Base-by-base conservation (phyloP, 257 asterid species). In the Solanum rostratum region DNA sequence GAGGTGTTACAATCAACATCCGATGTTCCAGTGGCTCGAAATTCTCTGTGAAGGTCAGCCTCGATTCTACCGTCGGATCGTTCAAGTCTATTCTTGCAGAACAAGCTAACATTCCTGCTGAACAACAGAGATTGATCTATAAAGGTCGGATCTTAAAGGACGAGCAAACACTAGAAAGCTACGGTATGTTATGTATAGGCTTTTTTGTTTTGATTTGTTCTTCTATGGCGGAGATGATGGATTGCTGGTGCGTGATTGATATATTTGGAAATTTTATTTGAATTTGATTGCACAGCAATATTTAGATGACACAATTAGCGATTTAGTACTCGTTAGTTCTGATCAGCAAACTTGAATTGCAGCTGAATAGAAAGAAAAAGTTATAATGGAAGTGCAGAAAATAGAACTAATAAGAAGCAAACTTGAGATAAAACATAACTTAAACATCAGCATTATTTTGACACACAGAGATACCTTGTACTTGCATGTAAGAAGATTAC, bases 111-210 rank as follows among this genome's bases (percentile, higher is more conserved):
- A 82, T 92, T 71, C 90, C 93, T 7, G 81, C 87, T 41, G 90
- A 88, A 37, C 91, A 87, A 79, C 96, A 91, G 89, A 89, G 93
- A n/a, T 81, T 92, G 85, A 91, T 91, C 90, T 90, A 92, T 69
- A 91, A 90, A 59, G 96, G 96, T 33, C 90, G 96, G 90, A 88
- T 92, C 88, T 81, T 92, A 73, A 92, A 92, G 85, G 94, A 91
- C 50, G 96, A 92, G 65, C 94, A 91, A 84, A 90, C 93, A 81
- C 89, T 92, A 15, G 76, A 41, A 60, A 90, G 91, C 88, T 90
- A 88, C 68, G 94, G 93, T 92, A 90, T 14, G 50, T 37, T 37
- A 69, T 0, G 19, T 69, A 69, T 39, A 37, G 79, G 3, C 0
- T 69, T 13, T 68, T 59, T 59, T 7, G 1, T 1, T 33, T 65